Base-by-base conservation (phyloP, 495 filamentous ascomycete species). In the Penicillium daleae region DNA sequence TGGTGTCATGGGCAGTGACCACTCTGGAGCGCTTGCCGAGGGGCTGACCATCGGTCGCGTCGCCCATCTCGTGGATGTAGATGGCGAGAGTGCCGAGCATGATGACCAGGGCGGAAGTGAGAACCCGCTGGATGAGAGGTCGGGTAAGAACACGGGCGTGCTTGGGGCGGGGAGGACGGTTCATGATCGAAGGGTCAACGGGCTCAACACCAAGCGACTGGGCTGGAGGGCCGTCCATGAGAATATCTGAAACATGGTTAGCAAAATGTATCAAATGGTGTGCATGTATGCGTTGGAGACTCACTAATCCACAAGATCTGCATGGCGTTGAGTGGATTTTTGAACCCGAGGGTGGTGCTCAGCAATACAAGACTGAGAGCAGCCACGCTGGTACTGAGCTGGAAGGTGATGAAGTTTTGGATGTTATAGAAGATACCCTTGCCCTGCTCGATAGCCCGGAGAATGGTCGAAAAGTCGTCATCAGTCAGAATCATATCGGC, bases 341-440 rank as follows among this genome's bases (percentile, higher is more conserved):
- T 91, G 78, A 96, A 92, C 17, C 95, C 95, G 62, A 97, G 81
- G 61, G 90, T 90, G 27, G 95, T 97, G 76, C 92, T 96, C 66
- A 98, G 71, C 56, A 99, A 83, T 6, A 99, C 96, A 26, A 99
- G 83, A 68, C 90, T 90, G 59, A 99, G 81, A 31, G 96, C 93
- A 65, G 95, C 96, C 37, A 96, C 94, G 71, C 92, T 97, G 60
- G 95, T 99, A 73, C 93, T 97, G 46, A 99, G 88, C 78, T 99
- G 95, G 77, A 99, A 99, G 0, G 95, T 99, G 59, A 99, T 86
- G 76, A 99, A 99, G 71, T 99, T 99, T 74, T 99, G 95, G 63
- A 99, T 97, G 76, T 99, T 99, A 81, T 96, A 96, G 78, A 99
- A 99, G 65, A 99, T 99, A 33, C 92, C 95, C 74, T 99, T 99